Evolutionary conservation across 73 alveolate genomes (phyloP), one percentile per base, ranked within the genome.

Genomic region (Effrenium voratum): DNA sequence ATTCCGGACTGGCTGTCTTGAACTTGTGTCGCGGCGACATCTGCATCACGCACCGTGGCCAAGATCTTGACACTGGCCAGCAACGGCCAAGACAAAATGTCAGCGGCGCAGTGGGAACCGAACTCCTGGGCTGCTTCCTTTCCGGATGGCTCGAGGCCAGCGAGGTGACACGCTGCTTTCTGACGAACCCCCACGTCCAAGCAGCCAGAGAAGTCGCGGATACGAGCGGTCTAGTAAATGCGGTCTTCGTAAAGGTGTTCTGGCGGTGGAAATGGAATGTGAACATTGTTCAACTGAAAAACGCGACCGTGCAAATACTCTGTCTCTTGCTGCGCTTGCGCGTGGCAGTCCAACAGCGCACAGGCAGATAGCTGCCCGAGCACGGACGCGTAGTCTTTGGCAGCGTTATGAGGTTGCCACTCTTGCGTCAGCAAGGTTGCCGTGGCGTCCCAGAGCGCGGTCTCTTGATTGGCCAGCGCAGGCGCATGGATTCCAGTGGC

Each of bases 111-210:
- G 26, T 72, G 82, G 8, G 26, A 5, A 10, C 8, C 26, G 34
- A 72, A 72, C 49, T 72, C 82, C 49, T 3, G 19, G 30, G 82
- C 82, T 6, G 24, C 26, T 34, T 34, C 82, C 10, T 22, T 5
- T 3, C 26, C 82, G n/a, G n/a, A n/a, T 12, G 34, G 24, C 6
- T 34, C 49, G n/a, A n/a, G n/a, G n/a, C n/a, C n/a, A 8, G 50
- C 82, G 44, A 72, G 34, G 26, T 72, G 82, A 26, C 82, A 72
- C 16, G 82, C 82, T 16, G 82, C 82, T 6, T 36, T 30, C 34
- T 72, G 82, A 3, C 82, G 82, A 72, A 72, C 34, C 50, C 50
- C 82, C 26, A 72, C 82, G 19, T 72, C 82, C 45, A 72, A 22
- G 19, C 44, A 5, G 22, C 82, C 82, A 12, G 50, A n/a, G 34